phyloP scores from a whole-genome alignment of 768 basidiomycete species.

The Pleurotus eryngii region DNA sequence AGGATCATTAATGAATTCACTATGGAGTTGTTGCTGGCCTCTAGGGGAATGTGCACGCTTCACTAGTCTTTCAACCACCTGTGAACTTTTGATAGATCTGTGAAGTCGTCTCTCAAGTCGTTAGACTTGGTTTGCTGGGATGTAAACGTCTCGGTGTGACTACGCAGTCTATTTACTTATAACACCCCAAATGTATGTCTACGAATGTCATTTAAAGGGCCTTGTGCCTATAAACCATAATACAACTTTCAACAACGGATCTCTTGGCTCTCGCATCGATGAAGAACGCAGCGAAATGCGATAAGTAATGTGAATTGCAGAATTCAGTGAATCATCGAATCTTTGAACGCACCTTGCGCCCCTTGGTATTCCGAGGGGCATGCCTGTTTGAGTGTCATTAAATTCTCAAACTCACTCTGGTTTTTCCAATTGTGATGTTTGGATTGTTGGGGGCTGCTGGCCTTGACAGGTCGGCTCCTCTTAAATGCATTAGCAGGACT shows the following conservation, averaged over 20 bases:
- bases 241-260: slow-evolving; percentile 55
- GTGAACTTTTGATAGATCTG: slow-evolving; percentile 38
- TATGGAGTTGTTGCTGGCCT: slow-evolving; percentile 30
- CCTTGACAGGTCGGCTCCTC: slow-evolving; percentile 30
- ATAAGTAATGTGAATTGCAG: slow-evolving; percentile 84
- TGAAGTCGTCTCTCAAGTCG: slow-evolving; percentile 14
- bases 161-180: slow-evolving; percentile 23
- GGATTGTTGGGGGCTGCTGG: slow-evolving; percentile 39
- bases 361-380: slow-evolving; percentile 72
- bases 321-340: slow-evolving; percentile 82
- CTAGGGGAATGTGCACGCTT: slow-evolving; percentile 33
- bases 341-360: slow-evolving; percentile 81
- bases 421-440: slow-evolving; percentile 23
- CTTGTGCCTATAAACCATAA: slow-evolving; percentile 23
- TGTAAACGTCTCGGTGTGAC: too few species aligned
- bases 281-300: slow-evolving; percentile 80
- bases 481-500: slow-evolving; percentile 46
- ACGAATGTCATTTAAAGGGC: slow-evolving; percentile 23
- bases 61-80: slow-evolving; percentile 38
- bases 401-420: slow-evolving; percentile 41
- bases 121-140: slow-evolving; percentile 16
- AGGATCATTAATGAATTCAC: slow-evolving; percentile 61
- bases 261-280: slow-evolving; percentile 79
- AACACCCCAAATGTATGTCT: slow-evolving; percentile 21
- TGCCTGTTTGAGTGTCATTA: slow-evolving; percentile 76